phyloP scores from a whole-genome alignment of 192 early-diverging fungal genomes.

The Gonapodya sp. region DNA sequence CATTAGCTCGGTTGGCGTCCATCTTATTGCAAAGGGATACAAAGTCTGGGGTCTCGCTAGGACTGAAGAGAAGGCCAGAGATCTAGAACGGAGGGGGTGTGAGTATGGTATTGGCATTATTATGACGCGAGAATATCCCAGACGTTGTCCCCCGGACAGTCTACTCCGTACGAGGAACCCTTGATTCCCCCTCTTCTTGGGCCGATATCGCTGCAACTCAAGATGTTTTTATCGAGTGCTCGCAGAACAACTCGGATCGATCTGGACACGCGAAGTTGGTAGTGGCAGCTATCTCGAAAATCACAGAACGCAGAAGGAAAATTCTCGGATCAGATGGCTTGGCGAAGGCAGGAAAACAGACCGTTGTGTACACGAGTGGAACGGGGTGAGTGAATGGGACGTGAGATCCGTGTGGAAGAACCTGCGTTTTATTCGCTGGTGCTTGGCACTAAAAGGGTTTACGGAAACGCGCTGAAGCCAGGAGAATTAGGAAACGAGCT shows the following conservation, averaged over 20 bases:
- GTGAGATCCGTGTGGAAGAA: no score
- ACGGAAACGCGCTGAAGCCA: not conserved
- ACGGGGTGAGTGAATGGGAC: not conserved
- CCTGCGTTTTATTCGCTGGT: no score
- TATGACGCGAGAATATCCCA: not conserved
- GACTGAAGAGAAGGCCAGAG: not conserved
- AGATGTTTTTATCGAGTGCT: not conserved
- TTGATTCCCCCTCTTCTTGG: not conserved
- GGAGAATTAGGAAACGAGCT: not conserved
- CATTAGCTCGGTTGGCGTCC: not conserved
- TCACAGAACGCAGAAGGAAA: not conserved
- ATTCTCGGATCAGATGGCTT: not conserved
- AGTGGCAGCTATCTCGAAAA: not conserved
- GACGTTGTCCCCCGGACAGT: not conserved
- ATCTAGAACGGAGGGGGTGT: not conserved
- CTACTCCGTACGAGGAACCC: not conserved
- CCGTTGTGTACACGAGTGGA: constrained; percentile 1
- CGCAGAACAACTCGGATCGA: not conserved
- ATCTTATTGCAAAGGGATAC: not conserved
- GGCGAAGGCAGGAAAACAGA: not conserved
- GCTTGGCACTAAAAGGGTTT: not conserved
- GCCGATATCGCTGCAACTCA: not conserved
- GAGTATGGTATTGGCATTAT: not conserved
- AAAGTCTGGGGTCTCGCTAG: not conserved
- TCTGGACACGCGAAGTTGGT: not conserved